phyloP scores from a whole-genome alignment of 2,329 filamentous ascomycete species.

The Claviceps humidiphila region DNA sequence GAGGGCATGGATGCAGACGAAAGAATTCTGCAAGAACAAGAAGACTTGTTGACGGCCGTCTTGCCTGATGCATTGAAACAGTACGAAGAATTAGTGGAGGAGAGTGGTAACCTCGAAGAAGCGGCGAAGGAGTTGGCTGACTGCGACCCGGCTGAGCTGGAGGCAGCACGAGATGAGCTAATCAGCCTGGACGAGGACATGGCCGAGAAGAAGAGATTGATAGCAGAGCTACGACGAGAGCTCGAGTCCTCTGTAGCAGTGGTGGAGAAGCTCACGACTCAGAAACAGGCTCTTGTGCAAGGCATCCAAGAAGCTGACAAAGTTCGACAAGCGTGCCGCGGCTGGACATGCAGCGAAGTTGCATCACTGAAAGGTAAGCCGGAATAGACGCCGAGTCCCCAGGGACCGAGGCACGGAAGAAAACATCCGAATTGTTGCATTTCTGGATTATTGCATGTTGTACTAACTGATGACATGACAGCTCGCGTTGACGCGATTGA shows the following conservation, averaged over 20 bases:
- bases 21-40: constrained; percentile 50
- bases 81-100: constrained; percentile 45
- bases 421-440: too few relatives aligned
- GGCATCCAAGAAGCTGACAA: constrained; percentile 76
- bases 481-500: constrained; percentile 54
- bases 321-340: constrained; percentile 74
- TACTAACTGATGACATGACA: constrained; percentile 29
- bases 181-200: constrained; percentile 53
- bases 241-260: constrained; percentile 52
- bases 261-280: constrained; percentile 48
- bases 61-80: constrained; percentile 52
- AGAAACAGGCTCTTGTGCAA: constrained; percentile 54
- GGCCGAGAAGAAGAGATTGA: constrained; percentile 51
- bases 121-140: constrained; percentile 63
- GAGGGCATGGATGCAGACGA: constrained; percentile 69
- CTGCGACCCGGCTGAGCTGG: constrained; percentile 69
- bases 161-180: constrained; percentile 57
- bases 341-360: constrained; percentile 78
- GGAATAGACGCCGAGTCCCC: too few relatives aligned
- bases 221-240: constrained; percentile 54
- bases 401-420: too few relatives aligned
- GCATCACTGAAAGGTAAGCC: constrained; percentile 56
- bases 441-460: too few relatives aligned
- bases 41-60: constrained; percentile 51
- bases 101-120: constrained; percentile 55